These are phyloP conservation scores for Vanrija humicola DNA, from an alignment of 1,284 basidiomycete species.

Conservation along the genomic window DNA sequence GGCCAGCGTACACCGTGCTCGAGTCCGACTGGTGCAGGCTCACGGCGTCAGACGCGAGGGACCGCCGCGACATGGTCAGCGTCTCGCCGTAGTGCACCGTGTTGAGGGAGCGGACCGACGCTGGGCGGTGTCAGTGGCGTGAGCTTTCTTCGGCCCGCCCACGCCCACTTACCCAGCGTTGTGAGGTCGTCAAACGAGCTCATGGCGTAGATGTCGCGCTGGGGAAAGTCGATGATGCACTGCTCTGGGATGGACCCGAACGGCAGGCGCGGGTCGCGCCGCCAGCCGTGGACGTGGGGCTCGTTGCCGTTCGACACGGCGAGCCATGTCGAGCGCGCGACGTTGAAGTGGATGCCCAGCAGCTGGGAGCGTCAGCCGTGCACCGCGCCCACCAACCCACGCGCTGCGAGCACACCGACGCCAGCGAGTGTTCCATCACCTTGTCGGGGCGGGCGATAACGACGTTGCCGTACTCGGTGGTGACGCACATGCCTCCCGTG, in stretches of 20 bases:
- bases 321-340: conserved; percentile 29
- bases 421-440: conserved; percentile 16
- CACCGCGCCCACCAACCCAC: conserved; percentile 13
- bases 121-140: conserved; percentile 7
- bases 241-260: conserved; percentile 12
- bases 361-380: conserved; percentile 19
- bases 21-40: conserved; percentile 26
- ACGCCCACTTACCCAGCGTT: conserved; percentile 19
- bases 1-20: conserved; percentile 32
- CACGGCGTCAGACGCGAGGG: conserved; percentile 29
- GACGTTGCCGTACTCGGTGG: conserved; percentile 40
- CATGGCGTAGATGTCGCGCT: conserved; percentile 30
- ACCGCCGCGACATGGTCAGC: conserved; percentile 13
- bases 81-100: conserved; percentile 12
- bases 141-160: too few relatives aligned
- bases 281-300: conserved; percentile 37
- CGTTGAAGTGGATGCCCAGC: conserved; percentile 31
- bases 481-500: conserved; percentile 10
- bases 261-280: conserved; percentile 17
- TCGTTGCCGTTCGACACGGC: conserved; percentile 24
- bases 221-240: conserved; percentile 22
- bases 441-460: conserved; percentile 9
- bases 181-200: conserved; percentile 34
- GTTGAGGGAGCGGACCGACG: conserved; percentile 14
- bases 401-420: conserved; percentile 25